Conservation (phyloP, 805 yeast genomes). For the Candida insectorum region DNA sequence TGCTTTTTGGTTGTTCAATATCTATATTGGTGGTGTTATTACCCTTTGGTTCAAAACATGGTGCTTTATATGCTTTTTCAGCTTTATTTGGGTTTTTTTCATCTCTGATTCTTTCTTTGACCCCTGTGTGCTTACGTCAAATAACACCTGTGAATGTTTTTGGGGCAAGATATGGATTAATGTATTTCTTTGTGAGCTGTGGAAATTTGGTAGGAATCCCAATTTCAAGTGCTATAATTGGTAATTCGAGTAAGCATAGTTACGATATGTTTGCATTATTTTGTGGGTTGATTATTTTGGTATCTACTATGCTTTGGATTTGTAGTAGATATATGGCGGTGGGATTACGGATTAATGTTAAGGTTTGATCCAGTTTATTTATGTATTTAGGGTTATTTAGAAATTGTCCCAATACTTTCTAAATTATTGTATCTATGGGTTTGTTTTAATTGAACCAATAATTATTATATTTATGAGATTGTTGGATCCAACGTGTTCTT, state of each 20-base stretch:
- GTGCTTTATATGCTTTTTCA: conserved; percentile 49
- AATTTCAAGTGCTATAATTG: conserved; percentile 33
- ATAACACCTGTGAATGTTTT: conserved; percentile 62
- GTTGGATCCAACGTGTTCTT: too few relatives aligned
- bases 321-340: conserved; percentile 27
- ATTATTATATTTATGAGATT: too few relatives aligned
- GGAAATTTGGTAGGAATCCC: conserved; percentile 37
- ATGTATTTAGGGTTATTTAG: too few relatives aligned
- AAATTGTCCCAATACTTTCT: too few relatives aligned
- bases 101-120: conserved; percentile 59
- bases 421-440: too few relatives aligned
- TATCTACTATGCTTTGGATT: conserved; percentile 26
- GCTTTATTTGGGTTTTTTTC: conserved; percentile 55
- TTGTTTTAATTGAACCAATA: too few relatives aligned
- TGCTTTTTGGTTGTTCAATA: conserved; percentile 45
- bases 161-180: conserved; percentile 67
- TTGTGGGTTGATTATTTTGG: conserved; percentile 26
- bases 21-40: conserved; percentile 59
- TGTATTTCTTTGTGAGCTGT: conserved; percentile 55
- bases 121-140: conserved; percentile 68
- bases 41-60: conserved; percentile 51
- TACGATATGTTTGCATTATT: conserved; percentile 31
- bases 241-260: conserved; percentile 22
- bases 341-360: conserved; percentile 24
- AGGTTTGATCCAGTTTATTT: conserved; percentile 14